Evolutionary conservation across 75 land plant species (phyloP).

Genomic region (Selaginella tamariscina): DNA sequence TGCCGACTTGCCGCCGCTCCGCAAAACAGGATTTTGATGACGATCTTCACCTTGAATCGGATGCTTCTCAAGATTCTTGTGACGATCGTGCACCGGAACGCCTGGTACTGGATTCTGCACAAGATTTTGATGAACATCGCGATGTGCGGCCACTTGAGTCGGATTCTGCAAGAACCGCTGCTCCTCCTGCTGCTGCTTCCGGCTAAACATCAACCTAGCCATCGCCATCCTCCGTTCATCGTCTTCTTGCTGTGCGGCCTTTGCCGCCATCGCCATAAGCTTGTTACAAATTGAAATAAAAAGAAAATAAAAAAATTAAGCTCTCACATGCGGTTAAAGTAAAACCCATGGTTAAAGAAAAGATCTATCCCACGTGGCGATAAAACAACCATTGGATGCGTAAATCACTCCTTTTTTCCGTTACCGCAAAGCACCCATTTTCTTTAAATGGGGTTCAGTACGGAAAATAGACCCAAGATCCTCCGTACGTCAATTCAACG

Average conservation of each 20-base stretch:
- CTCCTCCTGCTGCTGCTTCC: too few species aligned
- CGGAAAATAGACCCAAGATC: neutral
- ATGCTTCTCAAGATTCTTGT: too few species aligned
- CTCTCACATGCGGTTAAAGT: neutral
- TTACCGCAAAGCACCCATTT: neutral
- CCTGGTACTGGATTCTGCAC: too few species aligned
- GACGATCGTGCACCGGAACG: too few species aligned
- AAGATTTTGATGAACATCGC: too few species aligned
- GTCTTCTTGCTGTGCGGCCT: neutral
- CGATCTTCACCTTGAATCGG: too few species aligned
- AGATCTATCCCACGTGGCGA: neutral
- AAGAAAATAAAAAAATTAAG: too few species aligned
- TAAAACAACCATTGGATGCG: neutral
- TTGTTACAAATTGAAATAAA: neutral
- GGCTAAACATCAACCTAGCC: too few species aligned
- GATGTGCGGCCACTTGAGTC: too few species aligned
- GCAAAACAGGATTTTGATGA: too few species aligned
- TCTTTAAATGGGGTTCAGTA: neutral
- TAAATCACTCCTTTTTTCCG: neutral
- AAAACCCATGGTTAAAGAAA: neutral
- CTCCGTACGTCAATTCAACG: neutral
- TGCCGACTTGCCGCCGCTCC: neutral
- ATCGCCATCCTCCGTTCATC: neutral
- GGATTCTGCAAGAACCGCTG: too few species aligned
- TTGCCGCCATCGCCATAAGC: constrained; percentile 4